Evolutionary conservation across 148 eudicot genomes (phyloP).

Genomic region (Rhododendron vialii): DNA sequence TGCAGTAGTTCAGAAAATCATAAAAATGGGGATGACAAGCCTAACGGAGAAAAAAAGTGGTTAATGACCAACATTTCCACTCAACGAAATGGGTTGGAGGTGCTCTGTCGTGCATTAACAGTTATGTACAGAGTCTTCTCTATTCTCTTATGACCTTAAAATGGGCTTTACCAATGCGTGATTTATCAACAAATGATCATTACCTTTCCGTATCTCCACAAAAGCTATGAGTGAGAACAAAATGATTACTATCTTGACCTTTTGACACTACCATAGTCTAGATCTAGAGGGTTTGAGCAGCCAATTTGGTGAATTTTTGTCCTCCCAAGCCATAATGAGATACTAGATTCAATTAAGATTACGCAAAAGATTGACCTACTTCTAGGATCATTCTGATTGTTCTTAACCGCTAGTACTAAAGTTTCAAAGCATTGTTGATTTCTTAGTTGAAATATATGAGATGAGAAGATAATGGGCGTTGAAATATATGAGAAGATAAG

Average conservation of each 20-base stretch:
- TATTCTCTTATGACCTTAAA: too few species aligned
- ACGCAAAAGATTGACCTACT: not conserved
- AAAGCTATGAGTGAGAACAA: not conserved
- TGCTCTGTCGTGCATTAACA: too few species aligned
- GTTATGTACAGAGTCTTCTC: too few species aligned
- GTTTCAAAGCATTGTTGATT: not conserved
- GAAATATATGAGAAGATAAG: not conserved
- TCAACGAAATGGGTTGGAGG: too few species aligned
- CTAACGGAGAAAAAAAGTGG: not conserved
- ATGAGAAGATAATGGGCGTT: too few species aligned
- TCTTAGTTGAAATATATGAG: not conserved
- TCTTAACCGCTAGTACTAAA: not conserved
- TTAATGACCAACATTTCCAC: too few species aligned
- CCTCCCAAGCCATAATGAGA: not conserved
- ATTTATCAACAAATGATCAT: not conserved
- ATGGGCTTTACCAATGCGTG: not conserved
- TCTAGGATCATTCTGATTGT: not conserved
- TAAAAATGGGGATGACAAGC: not conserved
- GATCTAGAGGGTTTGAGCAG: not conserved
- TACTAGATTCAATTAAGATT: not conserved
- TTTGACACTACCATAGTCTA: not conserved
- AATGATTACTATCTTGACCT: not conserved
- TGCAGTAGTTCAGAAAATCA: not conserved
- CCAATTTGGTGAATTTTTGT: not conserved
- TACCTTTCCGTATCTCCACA: not conserved